Evolutionary conservation across 352 stramenopile species (phyloP), one percentile per base, ranked within the genome.

Genomic region (Albugo candida): DNA sequence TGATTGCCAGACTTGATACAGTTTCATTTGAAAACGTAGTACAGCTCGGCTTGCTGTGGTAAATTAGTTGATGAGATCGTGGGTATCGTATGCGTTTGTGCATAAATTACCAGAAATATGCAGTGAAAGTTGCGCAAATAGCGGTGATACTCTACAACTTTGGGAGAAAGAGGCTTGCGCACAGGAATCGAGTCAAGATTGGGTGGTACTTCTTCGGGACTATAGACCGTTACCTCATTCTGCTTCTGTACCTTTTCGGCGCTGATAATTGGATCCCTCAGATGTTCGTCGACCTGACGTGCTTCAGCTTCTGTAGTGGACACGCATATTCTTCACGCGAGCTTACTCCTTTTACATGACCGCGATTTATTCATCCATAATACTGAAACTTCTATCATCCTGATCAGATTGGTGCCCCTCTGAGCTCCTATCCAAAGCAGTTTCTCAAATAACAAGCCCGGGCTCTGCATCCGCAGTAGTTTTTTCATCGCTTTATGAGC

Each of bases 1-100:
- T 16, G 63, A 78, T 34, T 81, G 65, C 71, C 74, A 92, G 17
- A 68, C 63, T 41, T 83, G 63, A 44, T 92, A 89, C 0, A 92
- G 58, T 45, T 85, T 85, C n/a, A n/a, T n/a, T n/a, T n/a, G n/a
- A n/a, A n/a, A n/a, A n/a, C n/a, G n/a, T n/a, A n/a, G n/a, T n/a
- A n/a, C n/a, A n/a, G n/a, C n/a, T n/a, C n/a, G n/a, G n/a, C n/a
- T n/a, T n/a, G n/a, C n/a, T n/a, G n/a, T n/a, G n/a, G n/a, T n/a
- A n/a, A n/a, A n/a, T n/a, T n/a, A n/a, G n/a, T n/a, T n/a, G n/a
- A n/a, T n/a, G n/a, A n/a, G n/a, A n/a, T n/a, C n/a, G n/a, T n/a
- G n/a, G n/a, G n/a, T n/a, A n/a, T n/a, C n/a, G 37, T 76, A 59
- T 54, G 35, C 0, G 59, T 54, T 40, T 82, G 70, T 60, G 83